phyloP scores from a whole-genome alignment of 1,139 yeast genomes.

The Arxiozyma bovina region DNA sequence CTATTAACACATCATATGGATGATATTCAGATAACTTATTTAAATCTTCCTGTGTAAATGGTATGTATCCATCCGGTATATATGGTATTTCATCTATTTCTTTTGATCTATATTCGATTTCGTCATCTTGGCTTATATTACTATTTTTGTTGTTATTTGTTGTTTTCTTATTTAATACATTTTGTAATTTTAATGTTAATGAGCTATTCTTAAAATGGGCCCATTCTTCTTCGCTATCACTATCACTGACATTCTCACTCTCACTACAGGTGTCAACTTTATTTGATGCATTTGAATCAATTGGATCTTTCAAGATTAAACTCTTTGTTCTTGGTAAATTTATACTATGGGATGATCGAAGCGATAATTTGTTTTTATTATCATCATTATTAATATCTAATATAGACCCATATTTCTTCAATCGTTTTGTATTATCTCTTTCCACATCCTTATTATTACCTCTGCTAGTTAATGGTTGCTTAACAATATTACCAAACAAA shows the following conservation, averaged over 20 bases:
- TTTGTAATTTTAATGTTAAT: conserved; percentile 1
- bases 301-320: conserved; percentile 25
- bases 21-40: conserved; percentile 19
- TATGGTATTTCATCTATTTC: conserved; percentile 17
- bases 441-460: conserved; percentile 1
- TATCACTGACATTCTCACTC: conserved; percentile 10
- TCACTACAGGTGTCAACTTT: conserved; percentile 11
- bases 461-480: conserved; percentile 1
- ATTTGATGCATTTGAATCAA: conserved; percentile 2
- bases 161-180: not conserved
- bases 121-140: conserved; percentile 10
- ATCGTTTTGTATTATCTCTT: conserved; percentile 13
- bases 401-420: conserved; percentile 31
- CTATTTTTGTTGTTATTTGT: conserved; percentile 7
- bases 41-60: conserved; percentile 17
- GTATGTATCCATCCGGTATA: conserved; percentile 24
- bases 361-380: conserved; percentile 5
- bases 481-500: not conserved
- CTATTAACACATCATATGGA: conserved; percentile 3
- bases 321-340: conserved; percentile 24
- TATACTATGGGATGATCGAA: not conserved
- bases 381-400: conserved; percentile 13
- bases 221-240: conserved; percentile 4
- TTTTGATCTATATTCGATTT: conserved; percentile 22
- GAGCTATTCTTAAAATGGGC: not conserved